phyloP scores from a whole-genome alignment of 2,329 filamentous ascomycete species.

The Fusarium vanettenii region DNA sequence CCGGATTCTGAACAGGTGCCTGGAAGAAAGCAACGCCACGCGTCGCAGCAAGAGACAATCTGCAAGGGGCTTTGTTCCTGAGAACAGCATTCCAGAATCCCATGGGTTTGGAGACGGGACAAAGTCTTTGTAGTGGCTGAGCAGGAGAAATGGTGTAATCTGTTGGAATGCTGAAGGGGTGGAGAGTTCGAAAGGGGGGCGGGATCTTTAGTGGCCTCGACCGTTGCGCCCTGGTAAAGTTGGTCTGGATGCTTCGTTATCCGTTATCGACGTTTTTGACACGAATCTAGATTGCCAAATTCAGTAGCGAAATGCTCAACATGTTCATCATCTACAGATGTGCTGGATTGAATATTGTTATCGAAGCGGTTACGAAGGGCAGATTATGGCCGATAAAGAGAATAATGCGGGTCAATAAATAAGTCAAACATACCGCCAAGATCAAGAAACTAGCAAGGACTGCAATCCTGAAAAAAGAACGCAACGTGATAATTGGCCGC shows the following conservation, averaged over 20 bases:
- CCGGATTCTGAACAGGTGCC: neutral
- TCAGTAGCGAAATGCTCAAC: neutral
- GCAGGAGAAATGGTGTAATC: neutral
- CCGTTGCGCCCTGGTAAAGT: neutral
- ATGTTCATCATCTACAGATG: rapidly evolving
- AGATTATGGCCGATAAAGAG: neutral
- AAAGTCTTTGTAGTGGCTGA: constrained; percentile 17
- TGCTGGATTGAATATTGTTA: neutral
- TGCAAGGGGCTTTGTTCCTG: constrained; percentile 1
- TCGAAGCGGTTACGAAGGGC: neutral
- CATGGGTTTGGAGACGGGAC: constrained; percentile 1
- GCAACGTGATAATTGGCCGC: neutral
- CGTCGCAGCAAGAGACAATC: neutral
- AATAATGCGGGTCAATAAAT: neutral
- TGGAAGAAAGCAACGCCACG: neutral
- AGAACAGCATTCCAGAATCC: constrained; percentile 16
- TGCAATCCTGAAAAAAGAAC: neutral
- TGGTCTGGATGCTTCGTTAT: constrained; percentile 5
- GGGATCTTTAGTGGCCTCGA: constrained; percentile 7
- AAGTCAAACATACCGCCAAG: neutral
- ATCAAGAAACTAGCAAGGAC: neutral
- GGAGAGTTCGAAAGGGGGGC: neutral
- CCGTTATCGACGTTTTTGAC: neutral
- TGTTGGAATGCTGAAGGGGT: constrained; percentile 18
- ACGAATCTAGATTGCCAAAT: neutral